Evolutionary conservation across 192 early-diverging fungal species (phyloP), one percentile per base, ranked within the genome.

Genomic region (Coemansia reversa): DNA sequence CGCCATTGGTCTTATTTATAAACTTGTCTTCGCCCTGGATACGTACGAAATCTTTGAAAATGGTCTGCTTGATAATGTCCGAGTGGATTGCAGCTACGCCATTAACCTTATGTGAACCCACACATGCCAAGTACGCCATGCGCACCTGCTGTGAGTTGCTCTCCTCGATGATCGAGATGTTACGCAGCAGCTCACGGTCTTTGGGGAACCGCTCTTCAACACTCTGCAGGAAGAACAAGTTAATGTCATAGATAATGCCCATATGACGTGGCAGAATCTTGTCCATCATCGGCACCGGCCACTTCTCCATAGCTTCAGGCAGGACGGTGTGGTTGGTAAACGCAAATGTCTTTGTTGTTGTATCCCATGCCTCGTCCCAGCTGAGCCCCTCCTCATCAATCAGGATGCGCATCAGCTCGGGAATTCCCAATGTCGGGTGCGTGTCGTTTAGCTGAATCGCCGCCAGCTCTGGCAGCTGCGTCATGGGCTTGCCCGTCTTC

Each of bases 281-380:
- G 70, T 88, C 83, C 63, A 98, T 74, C 84, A 97, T 90, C 1
- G 97, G 94, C 48, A 98, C 95, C 2, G 94, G 86, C 97, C 97
- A 98, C 70, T 89, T 90, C 83, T 98, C 97, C 79, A 98, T 86
- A 53, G 97, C 97, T 82, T 98, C 97, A 55, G 97, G 97, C 58
- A 98, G 86, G 19, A 98, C 93, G 3, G 97, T 98, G 84, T 98
- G 97, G 83, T 98, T 98, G 75, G 97, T 98, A 76, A 96, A 97
- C 19, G 93, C 96, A 84, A 96, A 97, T 1, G 91, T 93, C 68
- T 83, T 86, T 51, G 89, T 95, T 20, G 87, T 88, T 60, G 92
- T 91, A n/a, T 85, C 86, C 95, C 94, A 98, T 24, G 97, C 94
- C 59, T 89, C 88, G 77, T 97, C 97, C 97, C 97, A 98, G 45